Evolutionary conservation across 139 green algal genomes (phyloP), one percentile per base, ranked within the genome.

Genomic region (Haematococcus lacustris): DNA sequence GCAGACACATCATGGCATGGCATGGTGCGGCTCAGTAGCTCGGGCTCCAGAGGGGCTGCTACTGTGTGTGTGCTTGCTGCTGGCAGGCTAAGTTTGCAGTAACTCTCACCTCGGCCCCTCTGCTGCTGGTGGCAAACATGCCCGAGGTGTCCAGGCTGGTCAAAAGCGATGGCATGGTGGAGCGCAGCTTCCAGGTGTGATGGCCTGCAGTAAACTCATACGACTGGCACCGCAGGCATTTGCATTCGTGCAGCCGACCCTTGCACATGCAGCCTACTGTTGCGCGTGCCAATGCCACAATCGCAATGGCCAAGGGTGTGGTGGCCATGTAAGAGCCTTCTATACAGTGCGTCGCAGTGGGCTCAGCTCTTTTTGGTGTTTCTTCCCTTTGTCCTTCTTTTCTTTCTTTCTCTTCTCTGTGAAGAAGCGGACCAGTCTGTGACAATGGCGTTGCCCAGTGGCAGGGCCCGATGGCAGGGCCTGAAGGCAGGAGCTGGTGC

Each of bases 71-170:
- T n/a, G n/a, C n/a, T n/a, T n/a, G n/a, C n/a, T n/a, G n/a, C n/a
- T n/a, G n/a, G 53, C 88, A 95, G 88, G 89, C 91, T 17, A 68
- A 63, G 0, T 93, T 90, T 61, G 41, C 66, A 0, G 32, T 87
- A 5, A 76, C 75, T 9, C 39, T 93, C 32, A 70, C 57, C 9
- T 13, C 28, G 5, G 28, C 21, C 1, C 67, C 59, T 5, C 33
- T 89, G 26, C 73, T 71, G 33, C 86, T 82, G 23, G 80, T 97
- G 6, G 90, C 76, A 78, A 97, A 97, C 86, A 97, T 69, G 79
- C 85, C 80, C 1, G 68, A 73, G 40, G 38, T 53, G 71, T 35
- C 28, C 30, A 60, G 50, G 6, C 23, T 68, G 33, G 38, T 25
- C 1, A 47, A 21, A 3, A 35, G 3, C 3, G 66, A 68, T 32